A percentile compares a stretch with the other conserved stretches of the same genome.
These are phyloP conservation scores for Blastosporella zonata DNA, from an alignment of 1,284 basidiomycete species.

Conservation along the genomic window DNA sequence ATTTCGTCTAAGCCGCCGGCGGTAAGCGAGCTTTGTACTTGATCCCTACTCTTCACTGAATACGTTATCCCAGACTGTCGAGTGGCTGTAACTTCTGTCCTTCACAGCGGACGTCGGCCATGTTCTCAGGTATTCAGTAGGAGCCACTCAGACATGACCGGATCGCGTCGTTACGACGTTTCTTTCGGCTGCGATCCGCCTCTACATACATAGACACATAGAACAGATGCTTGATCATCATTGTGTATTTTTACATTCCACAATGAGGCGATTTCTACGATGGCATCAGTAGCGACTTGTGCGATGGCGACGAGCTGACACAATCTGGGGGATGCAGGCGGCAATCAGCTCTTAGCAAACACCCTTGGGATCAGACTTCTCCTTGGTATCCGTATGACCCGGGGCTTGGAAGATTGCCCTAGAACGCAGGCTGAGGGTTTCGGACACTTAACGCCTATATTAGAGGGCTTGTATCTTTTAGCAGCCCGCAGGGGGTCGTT, in stretches of 20 bases:
- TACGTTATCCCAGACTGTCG: constrained; percentile 25
- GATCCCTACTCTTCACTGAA: background rate
- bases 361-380: constrained; percentile 4
- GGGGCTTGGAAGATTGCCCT: too few species aligned
- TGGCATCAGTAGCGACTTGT: constrained; percentile 7
- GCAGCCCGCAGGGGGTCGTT: too few species aligned
- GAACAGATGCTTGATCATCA: background rate
- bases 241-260: constrained; percentile 8
- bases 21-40: constrained; percentile 40
- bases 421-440: too few species aligned
- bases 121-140: background rate
- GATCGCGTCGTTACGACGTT: background rate
- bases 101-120: background rate
- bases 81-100: constrained; percentile 24
- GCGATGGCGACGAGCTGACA: constrained; percentile 5
- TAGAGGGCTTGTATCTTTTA: too few species aligned
- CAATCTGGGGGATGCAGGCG: constrained; percentile 7
- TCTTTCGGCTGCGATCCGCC: background rate
- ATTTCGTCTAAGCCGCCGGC: constrained; percentile 98
- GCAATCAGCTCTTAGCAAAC: background rate
- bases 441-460: background rate
- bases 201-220: background rate
- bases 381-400: too few species aligned
- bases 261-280: constrained; percentile 6
- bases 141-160: background rate